Percentiles rank a stretch among this genome's conserved stretches.
Evolutionary conservation across 257 asterid species (phyloP).

Genomic region (Knoxia roxburghii): DNA sequence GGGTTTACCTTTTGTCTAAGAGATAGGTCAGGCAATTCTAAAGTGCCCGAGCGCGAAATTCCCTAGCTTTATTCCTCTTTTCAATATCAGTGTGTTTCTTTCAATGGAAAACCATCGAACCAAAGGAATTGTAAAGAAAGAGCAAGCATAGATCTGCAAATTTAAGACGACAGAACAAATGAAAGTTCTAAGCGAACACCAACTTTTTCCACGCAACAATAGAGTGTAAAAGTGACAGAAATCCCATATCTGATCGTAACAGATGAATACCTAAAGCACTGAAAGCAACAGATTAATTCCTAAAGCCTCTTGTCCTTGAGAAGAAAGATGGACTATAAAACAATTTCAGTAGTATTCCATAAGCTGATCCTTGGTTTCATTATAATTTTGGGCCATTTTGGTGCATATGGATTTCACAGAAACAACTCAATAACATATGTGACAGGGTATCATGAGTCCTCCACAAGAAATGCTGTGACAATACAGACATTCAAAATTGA

Average conservation of each 20-base stretch:
- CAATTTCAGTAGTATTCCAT: not conserved
- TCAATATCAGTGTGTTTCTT: conserved; percentile 57
- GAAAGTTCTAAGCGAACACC: too few species aligned
- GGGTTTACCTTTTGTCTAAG: conserved; percentile 71
- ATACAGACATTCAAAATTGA: too few species aligned
- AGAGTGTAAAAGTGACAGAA: conserved; percentile 9
- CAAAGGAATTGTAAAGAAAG: conserved; percentile 89
- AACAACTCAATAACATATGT: too few species aligned
- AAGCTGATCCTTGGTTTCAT: not conserved
- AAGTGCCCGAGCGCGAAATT: conserved; percentile 55
- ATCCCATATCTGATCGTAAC: conserved; percentile 1
- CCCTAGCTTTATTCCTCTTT: conserved; percentile 65
- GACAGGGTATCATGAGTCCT: too few species aligned
- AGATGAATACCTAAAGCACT: conserved; percentile 54
- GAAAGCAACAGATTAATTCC: too few species aligned
- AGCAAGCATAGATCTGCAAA: conserved; percentile 89
- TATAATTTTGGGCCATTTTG: too few species aligned
- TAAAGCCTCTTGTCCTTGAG: conserved; percentile 13
- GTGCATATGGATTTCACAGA: too few species aligned
- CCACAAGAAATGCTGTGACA: too few species aligned
- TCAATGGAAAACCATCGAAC: conserved; percentile 67
- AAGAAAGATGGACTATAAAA: not conserved
- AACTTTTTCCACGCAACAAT: too few species aligned
- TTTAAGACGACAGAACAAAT: conserved; percentile 8
- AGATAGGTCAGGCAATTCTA: conserved; percentile 72